phyloP scores from a whole-genome alignment of 1,284 basidiomycete genomes.

The Leccinum pachyderme region DNA sequence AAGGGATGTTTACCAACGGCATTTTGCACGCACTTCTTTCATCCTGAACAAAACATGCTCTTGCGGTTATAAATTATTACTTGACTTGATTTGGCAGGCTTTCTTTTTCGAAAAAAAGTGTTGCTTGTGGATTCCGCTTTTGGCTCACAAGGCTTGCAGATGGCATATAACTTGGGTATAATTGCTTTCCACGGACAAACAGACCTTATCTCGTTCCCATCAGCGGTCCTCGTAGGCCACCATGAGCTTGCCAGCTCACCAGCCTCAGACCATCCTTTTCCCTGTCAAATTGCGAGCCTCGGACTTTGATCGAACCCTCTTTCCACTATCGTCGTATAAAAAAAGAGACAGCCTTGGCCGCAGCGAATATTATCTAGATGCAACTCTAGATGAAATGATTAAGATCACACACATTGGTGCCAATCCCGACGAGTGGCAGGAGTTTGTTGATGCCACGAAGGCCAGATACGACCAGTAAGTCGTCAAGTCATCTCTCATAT shows the following conservation, averaged over 20 bases:
- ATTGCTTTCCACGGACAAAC: constrained; percentile 1
- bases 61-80: too few relatives aligned
- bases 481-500: not conserved
- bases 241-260: not conserved
- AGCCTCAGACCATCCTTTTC: constrained; percentile 1
- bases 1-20: too few relatives aligned
- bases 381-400: constrained; percentile 14
- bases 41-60: not conserved
- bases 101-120: not conserved
- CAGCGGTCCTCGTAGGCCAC: not conserved
- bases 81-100: not conserved
- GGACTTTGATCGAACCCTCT: constrained; percentile 1
- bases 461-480: constrained; percentile 6
- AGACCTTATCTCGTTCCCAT: not conserved
- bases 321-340: not conserved
- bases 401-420: constrained; percentile 3
- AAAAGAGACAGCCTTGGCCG: not conserved
- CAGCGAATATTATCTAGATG: constrained; percentile 9
- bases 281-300: constrained; percentile 4
- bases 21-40: too few relatives aligned
- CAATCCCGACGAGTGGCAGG: not conserved
- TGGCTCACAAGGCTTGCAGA: constrained; percentile 1
- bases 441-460: not conserved
- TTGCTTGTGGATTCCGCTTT: not conserved
- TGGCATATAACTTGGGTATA: constrained; percentile 2